Evolutionary conservation across 768 basidiomycete genomes (phyloP), one percentile per base, ranked within the genome.

Genomic region (Tylopilus felleus): DNA sequence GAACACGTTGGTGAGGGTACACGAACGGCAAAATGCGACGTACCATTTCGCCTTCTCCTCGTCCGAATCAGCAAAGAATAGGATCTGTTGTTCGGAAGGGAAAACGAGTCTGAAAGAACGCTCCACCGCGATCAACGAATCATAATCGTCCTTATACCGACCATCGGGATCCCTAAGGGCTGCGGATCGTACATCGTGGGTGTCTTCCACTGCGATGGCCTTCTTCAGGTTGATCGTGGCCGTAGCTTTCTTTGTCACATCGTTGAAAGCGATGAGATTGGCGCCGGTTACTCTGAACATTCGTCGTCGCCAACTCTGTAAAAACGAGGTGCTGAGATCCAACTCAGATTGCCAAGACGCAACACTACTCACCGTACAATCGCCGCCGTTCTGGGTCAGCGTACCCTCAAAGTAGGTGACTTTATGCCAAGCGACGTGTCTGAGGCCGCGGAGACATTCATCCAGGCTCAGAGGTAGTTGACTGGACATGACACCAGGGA

Each of bases 341-440:
- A 36, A 40, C 25, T 40, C n/a, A 23, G 41, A 6, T 36, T 23
- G 9, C 5, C 12, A n/a, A 41, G 35, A 12, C 4, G 21, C 23
- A 25, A 23, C 14, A 5, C 19, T 28, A 76, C 90, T 67, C 71
- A 97, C 95, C 57, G 75, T 78, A 67, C 94, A 97, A 67, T 96
- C 96, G 10, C 95, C 96, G 16, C 96, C 96, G 58, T 79, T 83
- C 75, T 98, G 96, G 14, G 96, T 98, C 59, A 98, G 71, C 0
- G 84, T 86, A 25, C 96, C 93, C 70, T 97, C 90, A 71, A 90
- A 92, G 71, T 96, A 95, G 21, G 93, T 91, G 59, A 88, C 81
- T 74, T 95, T 94, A 65, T 96, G 93, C 94, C 93, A 97, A 35
- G 88, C 86, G 52, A 93, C 85, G 63, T 95, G 88, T 55, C 91